Conservation (phyloP, 108 stramenopile genomes). For the Thalassiosira profunda region DNA sequence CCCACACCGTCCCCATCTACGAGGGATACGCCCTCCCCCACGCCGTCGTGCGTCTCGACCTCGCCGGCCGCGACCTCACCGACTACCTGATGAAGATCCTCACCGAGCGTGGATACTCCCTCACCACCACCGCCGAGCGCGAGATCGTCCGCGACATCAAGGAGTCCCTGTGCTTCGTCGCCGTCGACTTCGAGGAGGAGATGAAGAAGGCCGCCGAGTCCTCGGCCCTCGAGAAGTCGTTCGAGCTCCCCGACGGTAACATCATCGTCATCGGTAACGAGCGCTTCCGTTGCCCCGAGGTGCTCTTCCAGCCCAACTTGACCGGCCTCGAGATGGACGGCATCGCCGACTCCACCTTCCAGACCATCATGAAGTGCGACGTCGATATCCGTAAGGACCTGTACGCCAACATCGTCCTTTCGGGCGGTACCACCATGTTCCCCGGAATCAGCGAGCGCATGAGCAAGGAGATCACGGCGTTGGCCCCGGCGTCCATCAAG, state of each 20-base stretch:
- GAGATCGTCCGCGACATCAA: conserved; percentile 97
- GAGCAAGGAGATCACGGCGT: conserved; percentile 98
- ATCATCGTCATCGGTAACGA: conserved; percentile 95
- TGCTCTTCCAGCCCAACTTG: conserved; percentile 95
- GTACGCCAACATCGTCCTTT: conserved; percentile 95
- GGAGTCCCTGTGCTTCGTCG: conserved; percentile 92
- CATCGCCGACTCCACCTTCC: conserved; percentile 98
- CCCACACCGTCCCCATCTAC: conserved; percentile 97
- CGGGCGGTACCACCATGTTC: conserved; percentile 98
- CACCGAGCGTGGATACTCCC: conserved; percentile 94
- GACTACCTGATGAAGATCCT: conserved; percentile 97
- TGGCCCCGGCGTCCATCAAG: conserved; percentile 96
- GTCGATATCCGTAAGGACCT: conserved; percentile 99
- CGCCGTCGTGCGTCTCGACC: conserved; percentile 94
- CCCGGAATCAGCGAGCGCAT: conserved; percentile 99
- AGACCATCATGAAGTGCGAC: conserved; percentile 99
- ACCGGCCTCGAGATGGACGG: conserved; percentile 98
- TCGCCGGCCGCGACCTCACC: conserved; percentile 96
- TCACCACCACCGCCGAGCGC: conserved; percentile 95
- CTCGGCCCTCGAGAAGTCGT: conserved; percentile 93
- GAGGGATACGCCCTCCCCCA: conserved; percentile 98
- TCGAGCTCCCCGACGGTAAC: conserved; percentile 95
- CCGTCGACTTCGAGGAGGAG: conserved; percentile 94
- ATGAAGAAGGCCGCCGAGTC: conserved; percentile 95
- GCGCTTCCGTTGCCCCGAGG: conserved; percentile 95